These are phyloP conservation scores for Hondaea fermentalgiana DNA, from an alignment of 108 stramenopile species.

Conservation along the genomic window DNA sequence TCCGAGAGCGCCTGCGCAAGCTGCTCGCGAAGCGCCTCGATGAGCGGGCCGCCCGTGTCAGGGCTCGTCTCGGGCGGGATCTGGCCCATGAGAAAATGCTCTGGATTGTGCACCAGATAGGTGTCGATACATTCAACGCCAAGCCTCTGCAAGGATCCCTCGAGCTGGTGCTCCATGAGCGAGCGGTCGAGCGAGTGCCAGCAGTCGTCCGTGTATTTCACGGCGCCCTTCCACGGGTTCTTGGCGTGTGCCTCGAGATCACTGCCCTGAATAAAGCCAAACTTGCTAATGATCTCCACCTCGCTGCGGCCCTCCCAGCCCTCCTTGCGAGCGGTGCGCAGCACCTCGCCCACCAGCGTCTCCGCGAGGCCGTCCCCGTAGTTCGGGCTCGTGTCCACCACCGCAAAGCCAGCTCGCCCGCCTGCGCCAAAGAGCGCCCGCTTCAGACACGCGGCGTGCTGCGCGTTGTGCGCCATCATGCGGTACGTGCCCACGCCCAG, in stretches of 20 bases:
- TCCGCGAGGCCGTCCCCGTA: not conserved
- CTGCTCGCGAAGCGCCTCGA: not conserved
- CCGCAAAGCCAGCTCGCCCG: not conserved
- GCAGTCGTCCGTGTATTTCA: conserved; percentile 14
- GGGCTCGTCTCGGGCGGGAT: not conserved
- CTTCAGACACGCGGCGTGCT: not conserved
- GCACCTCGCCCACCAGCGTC: not conserved
- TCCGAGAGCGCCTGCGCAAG: too few species aligned
- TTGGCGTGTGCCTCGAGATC: not conserved
- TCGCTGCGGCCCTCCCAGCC: not conserved
- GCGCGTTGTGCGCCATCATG: not conserved
- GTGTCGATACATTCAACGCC: not conserved
- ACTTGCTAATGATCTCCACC: not conserved
- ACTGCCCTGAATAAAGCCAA: not conserved
- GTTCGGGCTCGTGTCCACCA: conserved; percentile 15
- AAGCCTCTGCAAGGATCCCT: not conserved
- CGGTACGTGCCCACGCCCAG: not conserved
- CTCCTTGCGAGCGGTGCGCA: not conserved
- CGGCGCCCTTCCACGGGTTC: not conserved
- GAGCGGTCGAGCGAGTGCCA: not conserved
- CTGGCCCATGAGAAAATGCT: not conserved
- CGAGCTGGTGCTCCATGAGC: not conserved
- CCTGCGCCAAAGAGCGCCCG: not conserved
- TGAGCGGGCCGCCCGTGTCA: not conserved
- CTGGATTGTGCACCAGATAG: conserved; percentile 9